Conservation (phyloP, 2,329 filamentous ascomycete genomes). For the Colletotrichum endophyticum region DNA sequence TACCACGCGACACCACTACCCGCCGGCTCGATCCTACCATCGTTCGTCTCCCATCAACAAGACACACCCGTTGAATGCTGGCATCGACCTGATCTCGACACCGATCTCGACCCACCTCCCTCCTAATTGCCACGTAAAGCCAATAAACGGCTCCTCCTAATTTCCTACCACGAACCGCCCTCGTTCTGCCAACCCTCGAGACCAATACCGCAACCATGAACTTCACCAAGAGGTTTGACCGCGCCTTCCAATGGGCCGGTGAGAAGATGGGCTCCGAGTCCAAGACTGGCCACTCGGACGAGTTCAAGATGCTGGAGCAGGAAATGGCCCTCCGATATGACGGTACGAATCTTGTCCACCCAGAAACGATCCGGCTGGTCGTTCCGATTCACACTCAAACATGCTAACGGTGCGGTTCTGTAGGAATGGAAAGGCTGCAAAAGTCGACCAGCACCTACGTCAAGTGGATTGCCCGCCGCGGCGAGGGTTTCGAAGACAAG, state of each 20-base stretch:
- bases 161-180: not conserved
- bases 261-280: slow-evolving; percentile 94
- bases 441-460: slow-evolving; percentile 84
- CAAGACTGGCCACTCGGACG: slow-evolving; percentile 85
- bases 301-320: slow-evolving; percentile 87
- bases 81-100: slow-evolving; percentile 5
- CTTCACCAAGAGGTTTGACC: slow-evolving; percentile 85
- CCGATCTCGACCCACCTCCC: not conserved
- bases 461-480: slow-evolving; percentile 85
- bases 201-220: slow-evolving; percentile 44
- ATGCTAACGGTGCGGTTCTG: slow-evolving; percentile 9
- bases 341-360: slow-evolving; percentile 58
- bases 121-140: not conserved
- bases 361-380: not conserved
- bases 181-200: not conserved
- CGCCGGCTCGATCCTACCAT: not conserved
- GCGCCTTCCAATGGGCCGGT: slow-evolving; percentile 96
- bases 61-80: slow-evolving; percentile 12
- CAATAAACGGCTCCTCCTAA: not conserved
- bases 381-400: not conserved
- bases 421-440: slow-evolving; percentile 90
- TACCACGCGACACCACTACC: not conserved
- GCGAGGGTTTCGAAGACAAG: slow-evolving; percentile 80
- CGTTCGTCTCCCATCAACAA: not conserved
- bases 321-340: slow-evolving; percentile 92